These are phyloP conservation scores for Gnaphalium uliginosum DNA, from an alignment of 129 eudicot genomes.

Conservation along the genomic window DNA sequence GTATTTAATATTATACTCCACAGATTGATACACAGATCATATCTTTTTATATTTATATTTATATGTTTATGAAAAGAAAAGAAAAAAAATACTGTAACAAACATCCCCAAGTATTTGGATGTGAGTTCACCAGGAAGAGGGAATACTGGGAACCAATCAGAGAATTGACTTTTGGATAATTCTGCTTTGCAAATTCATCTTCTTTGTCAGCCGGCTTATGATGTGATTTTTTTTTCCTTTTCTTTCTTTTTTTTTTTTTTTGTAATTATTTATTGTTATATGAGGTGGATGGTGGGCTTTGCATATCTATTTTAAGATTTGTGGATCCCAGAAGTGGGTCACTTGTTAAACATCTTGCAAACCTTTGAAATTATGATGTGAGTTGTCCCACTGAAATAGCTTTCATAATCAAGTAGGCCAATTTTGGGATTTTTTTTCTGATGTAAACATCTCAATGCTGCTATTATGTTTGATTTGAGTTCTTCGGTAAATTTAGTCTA, in stretches of 20 bases:
- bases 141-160: conserved; percentile 32
- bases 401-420: background rate
- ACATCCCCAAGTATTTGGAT: background rate
- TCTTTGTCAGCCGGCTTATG: background rate
- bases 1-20: too few species aligned
- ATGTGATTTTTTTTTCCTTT: background rate
- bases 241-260: too few species aligned
- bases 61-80: too few species aligned
- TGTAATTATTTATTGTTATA: background rate
- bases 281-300: conserved; percentile 23
- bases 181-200: conserved; percentile 20
- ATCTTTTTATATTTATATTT: background rate
- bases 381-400: background rate
- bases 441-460: background rate
- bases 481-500: too few species aligned
- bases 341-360: background rate
- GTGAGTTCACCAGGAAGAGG: background rate
- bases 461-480: too few species aligned
- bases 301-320: conserved; percentile 25
- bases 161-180: conserved; percentile 27
- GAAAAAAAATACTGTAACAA: background rate
- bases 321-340: conserved; percentile 17
- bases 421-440: conserved; percentile 5
- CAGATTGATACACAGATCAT: too few species aligned
- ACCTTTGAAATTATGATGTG: conserved; percentile 17